Evolutionary conservation across 179 eudicot genomes (phyloP).

Genomic region (Silene noctiflora): DNA sequence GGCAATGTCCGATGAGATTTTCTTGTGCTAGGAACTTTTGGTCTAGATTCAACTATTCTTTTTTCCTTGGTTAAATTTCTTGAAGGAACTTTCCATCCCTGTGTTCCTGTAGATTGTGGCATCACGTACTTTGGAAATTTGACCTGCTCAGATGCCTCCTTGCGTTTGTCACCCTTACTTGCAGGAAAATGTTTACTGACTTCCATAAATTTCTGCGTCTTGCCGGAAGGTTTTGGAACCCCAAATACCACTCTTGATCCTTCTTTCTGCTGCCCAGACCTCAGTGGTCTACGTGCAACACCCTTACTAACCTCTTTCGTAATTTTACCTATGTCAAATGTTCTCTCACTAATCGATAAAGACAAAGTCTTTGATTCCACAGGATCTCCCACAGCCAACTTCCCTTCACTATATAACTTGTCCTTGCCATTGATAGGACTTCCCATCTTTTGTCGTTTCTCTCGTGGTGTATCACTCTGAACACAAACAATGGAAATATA

Average conservation of each 20-base stretch:
- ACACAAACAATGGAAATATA: slow-evolving; percentile 10
- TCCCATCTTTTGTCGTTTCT: slow-evolving; percentile 66
- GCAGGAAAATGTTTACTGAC: slow-evolving; percentile 86
- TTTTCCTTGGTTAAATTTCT: slow-evolving; percentile 55
- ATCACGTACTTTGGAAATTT: slow-evolving; percentile 49
- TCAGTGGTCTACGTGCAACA: slow-evolving; percentile 44
- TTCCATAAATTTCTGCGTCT: slow-evolving; percentile 88
- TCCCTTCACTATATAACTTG: slow-evolving; percentile 29
- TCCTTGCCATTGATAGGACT: slow-evolving; percentile 40
- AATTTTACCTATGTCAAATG: slow-evolving; percentile 62
- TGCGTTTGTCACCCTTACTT: slow-evolving; percentile 45
- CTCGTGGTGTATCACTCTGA: slow-evolving; percentile 78
- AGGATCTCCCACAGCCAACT: slow-evolving; percentile 31
- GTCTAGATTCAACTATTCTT: slow-evolving; percentile 43
- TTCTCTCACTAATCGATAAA: slow-evolving; percentile 56
- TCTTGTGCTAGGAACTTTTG: slow-evolving; percentile 46
- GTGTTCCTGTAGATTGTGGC: slow-evolving; percentile 60
- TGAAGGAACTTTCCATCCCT: slow-evolving; percentile 51
- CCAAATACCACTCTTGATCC: slow-evolving; percentile 83
- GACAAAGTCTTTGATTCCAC: slow-evolving; percentile 43
- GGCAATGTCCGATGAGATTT: slow-evolving; percentile 46
- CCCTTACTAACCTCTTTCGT: slow-evolving; percentile 43
- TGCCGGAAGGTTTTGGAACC: slow-evolving; percentile 87
- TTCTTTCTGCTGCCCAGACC: slow-evolving; percentile 69
- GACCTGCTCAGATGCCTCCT: slow-evolving; percentile 42